These are phyloP conservation scores for Talaromyces stipitatus DNA, from an alignment of 495 filamentous ascomycete species.

Conservation along the genomic window DNA sequence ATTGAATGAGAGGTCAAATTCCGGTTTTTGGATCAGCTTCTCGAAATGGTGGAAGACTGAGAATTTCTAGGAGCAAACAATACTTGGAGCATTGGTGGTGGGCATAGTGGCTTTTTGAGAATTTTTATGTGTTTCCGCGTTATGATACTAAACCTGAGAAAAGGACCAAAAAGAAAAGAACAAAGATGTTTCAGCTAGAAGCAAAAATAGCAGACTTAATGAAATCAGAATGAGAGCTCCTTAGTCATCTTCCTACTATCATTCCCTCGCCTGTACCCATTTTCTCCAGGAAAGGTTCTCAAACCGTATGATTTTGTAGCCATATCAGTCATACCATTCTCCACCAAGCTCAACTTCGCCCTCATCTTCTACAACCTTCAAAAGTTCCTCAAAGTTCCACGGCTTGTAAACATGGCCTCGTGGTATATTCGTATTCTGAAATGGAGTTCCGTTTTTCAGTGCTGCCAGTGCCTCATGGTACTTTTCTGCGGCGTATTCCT, in stretches of 20 bases:
- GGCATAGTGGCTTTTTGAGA: not conserved
- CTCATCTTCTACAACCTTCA: constrained; percentile 5
- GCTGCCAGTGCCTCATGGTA: constrained; percentile 8
- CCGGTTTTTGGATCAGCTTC: not conserved
- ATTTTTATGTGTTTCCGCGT: not conserved
- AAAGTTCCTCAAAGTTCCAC: constrained; percentile 14
- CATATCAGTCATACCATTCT: constrained; percentile 10
- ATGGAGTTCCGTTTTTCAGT: constrained; percentile 5
- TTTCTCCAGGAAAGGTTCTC: not conserved
- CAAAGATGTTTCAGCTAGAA: not conserved
- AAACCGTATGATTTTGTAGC: not conserved
- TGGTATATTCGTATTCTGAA: constrained; percentile 15
- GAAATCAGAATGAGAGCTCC: not conserved
- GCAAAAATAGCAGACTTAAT: no score
- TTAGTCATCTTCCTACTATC: not conserved
- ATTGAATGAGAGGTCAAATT: not conserved
- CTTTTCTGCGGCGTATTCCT: constrained; percentile 12
- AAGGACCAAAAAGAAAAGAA: not conserved
- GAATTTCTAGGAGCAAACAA: not conserved
- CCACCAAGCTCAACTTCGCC: constrained; percentile 7
- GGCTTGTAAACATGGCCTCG: constrained; percentile 8
- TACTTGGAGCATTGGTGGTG: not conserved
- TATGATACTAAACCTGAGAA: not conserved
- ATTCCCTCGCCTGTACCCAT: no score
- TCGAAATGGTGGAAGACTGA: no score